Evolutionary conservation across 345 rosid species (phyloP).

Genomic region (Gossypium anomalum): DNA sequence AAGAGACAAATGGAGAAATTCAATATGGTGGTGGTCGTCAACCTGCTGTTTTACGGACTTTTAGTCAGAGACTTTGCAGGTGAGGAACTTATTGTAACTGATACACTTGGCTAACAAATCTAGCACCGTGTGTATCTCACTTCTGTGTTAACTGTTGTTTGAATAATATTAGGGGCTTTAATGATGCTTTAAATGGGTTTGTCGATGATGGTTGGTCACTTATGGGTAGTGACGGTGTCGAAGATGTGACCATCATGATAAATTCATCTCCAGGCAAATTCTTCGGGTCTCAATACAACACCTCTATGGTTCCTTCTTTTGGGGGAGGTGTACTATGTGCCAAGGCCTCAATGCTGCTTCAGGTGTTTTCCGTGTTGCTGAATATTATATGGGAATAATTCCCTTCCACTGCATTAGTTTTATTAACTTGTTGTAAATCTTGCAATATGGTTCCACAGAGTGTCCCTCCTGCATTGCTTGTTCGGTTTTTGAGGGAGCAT

Average conservation of each 20-base stretch:
- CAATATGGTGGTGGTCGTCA: constrained; percentile 93
- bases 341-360: constrained; percentile 89
- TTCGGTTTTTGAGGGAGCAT: constrained; percentile 92
- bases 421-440: background rate
- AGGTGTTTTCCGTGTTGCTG: constrained; percentile 40
- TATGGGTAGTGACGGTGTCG: constrained; percentile 71
- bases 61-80: constrained; percentile 93
- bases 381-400: background rate
- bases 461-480: constrained; percentile 84
- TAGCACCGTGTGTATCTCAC: no score
- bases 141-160: background rate
- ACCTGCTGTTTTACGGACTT: constrained; percentile 92
- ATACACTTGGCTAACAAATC: background rate
- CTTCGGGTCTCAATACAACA: constrained; percentile 59
- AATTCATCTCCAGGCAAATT: constrained; percentile 76
- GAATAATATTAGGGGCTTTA: constrained; percentile 70
- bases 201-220: constrained; percentile 94
- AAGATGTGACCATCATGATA: constrained; percentile 73
- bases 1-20: constrained; percentile 87
- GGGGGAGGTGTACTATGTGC: constrained; percentile 96
- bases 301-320: constrained; percentile 60
- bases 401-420: background rate
- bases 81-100: constrained; percentile 18
- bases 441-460: constrained; percentile 41
- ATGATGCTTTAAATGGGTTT: constrained; percentile 93